phyloP scores from a whole-genome alignment of 1,284 basidiomycete genomes.

The Mycosarcoma mackinlayi region DNA sequence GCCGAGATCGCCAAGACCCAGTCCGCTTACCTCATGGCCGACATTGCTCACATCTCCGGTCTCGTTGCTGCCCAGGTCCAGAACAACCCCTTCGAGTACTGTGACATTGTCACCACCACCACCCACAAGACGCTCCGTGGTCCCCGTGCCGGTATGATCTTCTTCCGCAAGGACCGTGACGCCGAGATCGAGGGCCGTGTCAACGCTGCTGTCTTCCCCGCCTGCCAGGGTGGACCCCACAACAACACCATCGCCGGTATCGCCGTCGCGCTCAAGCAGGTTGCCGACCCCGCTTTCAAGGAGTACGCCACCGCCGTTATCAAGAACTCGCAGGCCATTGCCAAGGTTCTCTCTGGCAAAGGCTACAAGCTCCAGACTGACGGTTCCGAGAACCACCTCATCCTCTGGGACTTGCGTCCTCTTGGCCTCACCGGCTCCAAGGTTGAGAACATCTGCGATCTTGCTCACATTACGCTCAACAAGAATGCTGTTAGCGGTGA shows the following conservation, averaged over 20 bases:
- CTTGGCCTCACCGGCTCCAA: constrained; percentile 95
- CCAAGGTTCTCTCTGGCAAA: constrained; percentile 61
- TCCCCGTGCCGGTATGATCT: constrained; percentile 96
- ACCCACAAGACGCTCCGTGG: constrained; percentile 99
- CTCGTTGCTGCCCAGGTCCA: constrained; percentile 93
- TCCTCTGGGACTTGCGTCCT: constrained; percentile 97
- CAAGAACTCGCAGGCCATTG: constrained; percentile 69
- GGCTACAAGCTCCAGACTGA: constrained; percentile 91
- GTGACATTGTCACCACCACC: constrained; percentile 77
- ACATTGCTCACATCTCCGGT: constrained; percentile 98
- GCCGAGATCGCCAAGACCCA: constrained; percentile 86
- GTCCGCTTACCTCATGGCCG: constrained; percentile 80
- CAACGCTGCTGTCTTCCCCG: constrained; percentile 99
- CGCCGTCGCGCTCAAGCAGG: constrained; percentile 95
- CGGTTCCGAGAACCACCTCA: constrained; percentile 96
- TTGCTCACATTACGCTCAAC: constrained; percentile 81
- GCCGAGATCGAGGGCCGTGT: constrained; percentile 90
- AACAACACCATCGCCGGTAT: constrained; percentile 99
- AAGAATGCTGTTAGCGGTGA: constrained; percentile 98
- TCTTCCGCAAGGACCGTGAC: constrained; percentile 95
- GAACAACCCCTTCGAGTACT: constrained; percentile 93
- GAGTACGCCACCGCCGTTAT: constrained; percentile 95
- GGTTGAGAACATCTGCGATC: constrained; percentile 97
- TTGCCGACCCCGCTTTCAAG: constrained; percentile 88
- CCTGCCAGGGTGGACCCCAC: constrained; percentile 99